These are phyloP conservation scores for Suhomyces guaymorum DNA, from an alignment of 1,139 yeast species.

Conservation along the genomic window DNA sequence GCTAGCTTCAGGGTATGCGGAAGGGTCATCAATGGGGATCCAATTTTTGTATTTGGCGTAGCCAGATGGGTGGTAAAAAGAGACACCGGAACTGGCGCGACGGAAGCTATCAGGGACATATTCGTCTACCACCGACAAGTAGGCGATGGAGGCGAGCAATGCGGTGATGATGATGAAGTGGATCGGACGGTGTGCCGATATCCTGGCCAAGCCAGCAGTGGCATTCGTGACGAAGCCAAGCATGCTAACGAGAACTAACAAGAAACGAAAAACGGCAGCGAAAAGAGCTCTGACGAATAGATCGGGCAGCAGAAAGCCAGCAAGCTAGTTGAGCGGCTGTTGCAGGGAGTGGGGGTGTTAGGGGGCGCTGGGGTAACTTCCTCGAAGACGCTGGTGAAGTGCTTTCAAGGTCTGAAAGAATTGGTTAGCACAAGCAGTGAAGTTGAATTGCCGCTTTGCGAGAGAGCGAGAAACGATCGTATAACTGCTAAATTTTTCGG, in stretches of 20 bases:
- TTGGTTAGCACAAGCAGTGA: background rate
- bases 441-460: slow-evolving; percentile 1
- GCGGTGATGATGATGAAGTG: slow-evolving; percentile 79
- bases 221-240: slow-evolving; percentile 32
- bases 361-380: no score
- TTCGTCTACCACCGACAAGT: slow-evolving; percentile 78
- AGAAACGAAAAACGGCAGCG: no score
- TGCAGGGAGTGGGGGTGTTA: no score
- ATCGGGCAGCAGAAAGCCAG: no score
- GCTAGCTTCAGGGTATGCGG: slow-evolving; percentile 39
- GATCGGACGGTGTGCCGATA: slow-evolving; percentile 83
- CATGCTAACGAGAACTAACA: slow-evolving; percentile 21
- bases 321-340: background rate
- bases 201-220: slow-evolving; percentile 53
- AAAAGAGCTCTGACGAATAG: no score
- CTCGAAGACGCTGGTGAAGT: no score
- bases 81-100: slow-evolving; percentile 22
- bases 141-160: slow-evolving; percentile 77
- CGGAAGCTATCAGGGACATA: slow-evolving; percentile 52
- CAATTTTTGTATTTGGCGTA: slow-evolving; percentile 42
- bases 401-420: background rate
- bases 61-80: slow-evolving; percentile 50
- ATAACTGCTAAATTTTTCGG: slow-evolving; percentile 5
- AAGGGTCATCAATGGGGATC: slow-evolving; percentile 31
- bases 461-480: slow-evolving; percentile 1